Percentiles rank a stretch among this genome's conserved stretches.
phyloP scores from a whole-genome alignment of 768 basidiomycete species.

The Rhodocollybia butyracea region DNA sequence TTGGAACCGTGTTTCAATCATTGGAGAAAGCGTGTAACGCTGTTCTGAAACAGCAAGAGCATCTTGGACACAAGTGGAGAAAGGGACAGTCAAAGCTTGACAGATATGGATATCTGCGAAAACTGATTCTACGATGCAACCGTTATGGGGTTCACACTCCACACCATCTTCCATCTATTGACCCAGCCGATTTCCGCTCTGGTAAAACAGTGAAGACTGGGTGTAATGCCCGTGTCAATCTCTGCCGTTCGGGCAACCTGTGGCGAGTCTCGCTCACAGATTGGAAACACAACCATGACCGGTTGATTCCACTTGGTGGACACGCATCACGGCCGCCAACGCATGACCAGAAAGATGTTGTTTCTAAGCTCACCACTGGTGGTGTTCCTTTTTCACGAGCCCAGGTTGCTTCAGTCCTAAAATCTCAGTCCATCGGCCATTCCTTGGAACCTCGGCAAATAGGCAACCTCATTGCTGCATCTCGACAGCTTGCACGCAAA shows the following conservation, averaged over 20 bases:
- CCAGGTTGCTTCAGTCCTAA: slow-evolving; percentile 10
- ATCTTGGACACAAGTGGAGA: slow-evolving; percentile 3
- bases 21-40: neutral
- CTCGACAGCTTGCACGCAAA: slow-evolving; percentile 12
- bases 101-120: neutral
- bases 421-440: slow-evolving; percentile 10
- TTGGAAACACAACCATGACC: slow-evolving; percentile 25
- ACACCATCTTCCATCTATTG: slow-evolving; percentile 2
- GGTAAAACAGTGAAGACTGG: slow-evolving; percentile 4
- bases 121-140: slow-evolving; percentile 7
- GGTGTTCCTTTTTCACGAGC: slow-evolving; percentile 4
- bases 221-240: slow-evolving; percentile 22
- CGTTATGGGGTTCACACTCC: neutral
- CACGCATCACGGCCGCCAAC: slow-evolving; percentile 16
- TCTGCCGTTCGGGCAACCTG: slow-evolving; percentile 1
- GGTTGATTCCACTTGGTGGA: slow-evolving; percentile 17
- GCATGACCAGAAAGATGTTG: slow-evolving; percentile 12
- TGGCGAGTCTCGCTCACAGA: slow-evolving; percentile 15
- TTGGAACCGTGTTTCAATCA: neutral
- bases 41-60: neutral
- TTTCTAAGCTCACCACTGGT: slow-evolving; percentile 6
- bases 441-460: slow-evolving; percentile 28
- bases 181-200: slow-evolving; percentile 9
- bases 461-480: slow-evolving; percentile 22
- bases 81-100: neutral